Evolutionary conservation across 2,329 filamentous ascomycete species (phyloP).

Genomic region (Phyllosticta citribraziliensis): DNA sequence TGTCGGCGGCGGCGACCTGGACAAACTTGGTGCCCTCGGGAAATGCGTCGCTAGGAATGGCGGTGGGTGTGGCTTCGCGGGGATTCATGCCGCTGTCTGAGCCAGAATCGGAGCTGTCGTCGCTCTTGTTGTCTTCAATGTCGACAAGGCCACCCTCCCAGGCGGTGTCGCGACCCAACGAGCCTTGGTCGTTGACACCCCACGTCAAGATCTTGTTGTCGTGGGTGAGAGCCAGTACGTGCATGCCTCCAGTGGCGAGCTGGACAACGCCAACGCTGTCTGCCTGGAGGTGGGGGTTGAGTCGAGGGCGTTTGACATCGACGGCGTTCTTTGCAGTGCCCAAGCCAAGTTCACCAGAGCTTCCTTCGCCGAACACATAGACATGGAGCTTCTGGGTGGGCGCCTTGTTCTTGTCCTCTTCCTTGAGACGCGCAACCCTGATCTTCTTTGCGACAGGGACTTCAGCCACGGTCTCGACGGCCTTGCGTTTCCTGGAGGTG

Average conservation of each 20-base stretch:
- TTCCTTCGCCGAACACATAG: slow-evolving; percentile 72
- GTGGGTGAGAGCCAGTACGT: slow-evolving; percentile 63
- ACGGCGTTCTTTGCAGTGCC: slow-evolving; percentile 56
- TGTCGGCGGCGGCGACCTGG: slow-evolving; percentile 64
- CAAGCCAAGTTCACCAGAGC: slow-evolving; percentile 72
- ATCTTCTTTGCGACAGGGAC: slow-evolving; percentile 17
- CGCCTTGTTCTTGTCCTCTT: slow-evolving; percentile 49
- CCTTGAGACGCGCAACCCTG: slow-evolving; percentile 15
- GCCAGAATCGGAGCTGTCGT: slow-evolving; percentile 38
- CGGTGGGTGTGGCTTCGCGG: slow-evolving; percentile 56
- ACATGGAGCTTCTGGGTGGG: slow-evolving; percentile 58
- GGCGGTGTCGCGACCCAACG: slow-evolving; percentile 63
- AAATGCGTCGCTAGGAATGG: slow-evolving; percentile 47
- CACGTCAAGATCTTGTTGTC: slow-evolving; percentile 77
- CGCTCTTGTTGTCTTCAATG: slow-evolving; percentile 44
- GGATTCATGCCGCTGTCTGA: slow-evolving; percentile 59
- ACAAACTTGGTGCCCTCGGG: slow-evolving; percentile 53
- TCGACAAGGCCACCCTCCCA: slow-evolving; percentile 55
- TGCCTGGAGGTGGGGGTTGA: slow-evolving; percentile 51
- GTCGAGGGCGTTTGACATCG: slow-evolving; percentile 64
- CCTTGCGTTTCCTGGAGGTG: slow-evolving; percentile 16
- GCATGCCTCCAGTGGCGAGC: slow-evolving; percentile 73
- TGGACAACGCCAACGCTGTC: slow-evolving; percentile 59
- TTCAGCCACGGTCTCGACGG: not conserved
- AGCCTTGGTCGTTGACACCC: slow-evolving; percentile 81